Evolutionary conservation across 495 filamentous ascomycete genomes (phyloP).

Genomic region (Penicillium lagena): DNA sequence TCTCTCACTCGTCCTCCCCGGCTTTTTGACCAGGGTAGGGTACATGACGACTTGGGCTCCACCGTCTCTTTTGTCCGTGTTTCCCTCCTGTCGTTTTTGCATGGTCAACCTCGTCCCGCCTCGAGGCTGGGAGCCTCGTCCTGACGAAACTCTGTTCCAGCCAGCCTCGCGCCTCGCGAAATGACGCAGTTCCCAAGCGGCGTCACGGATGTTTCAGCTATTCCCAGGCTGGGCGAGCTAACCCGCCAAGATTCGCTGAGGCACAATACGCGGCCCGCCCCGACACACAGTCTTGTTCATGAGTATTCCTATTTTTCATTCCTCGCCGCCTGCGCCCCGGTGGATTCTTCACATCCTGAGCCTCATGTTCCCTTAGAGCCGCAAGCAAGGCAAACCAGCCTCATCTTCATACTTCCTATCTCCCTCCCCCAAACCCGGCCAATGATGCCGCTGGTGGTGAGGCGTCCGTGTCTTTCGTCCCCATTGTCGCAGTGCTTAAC

Average conservation of each 20-base stretch:
- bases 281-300: constrained; percentile 1
- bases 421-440: too few species aligned
- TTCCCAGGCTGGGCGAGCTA: too few species aligned
- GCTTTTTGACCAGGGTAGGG: constrained; percentile 12
- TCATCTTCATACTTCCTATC: constrained; percentile 7
- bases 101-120: background rate
- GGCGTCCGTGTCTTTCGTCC: too few species aligned
- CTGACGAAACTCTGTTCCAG: too few species aligned
- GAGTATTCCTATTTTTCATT: background rate
- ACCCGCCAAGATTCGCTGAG: background rate
- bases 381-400: constrained; percentile 21
- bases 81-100: background rate
- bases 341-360: constrained; percentile 14
- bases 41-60: constrained; percentile 12
- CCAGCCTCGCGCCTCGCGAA: too few species aligned
- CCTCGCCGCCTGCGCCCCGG: constrained; percentile 4
- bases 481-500: too few species aligned
- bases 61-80: background rate
- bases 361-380: constrained; percentile 23
- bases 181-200: too few species aligned
- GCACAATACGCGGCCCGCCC: constrained; percentile 13
- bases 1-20: constrained; percentile 1
- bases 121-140: background rate
- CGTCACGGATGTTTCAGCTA: too few species aligned
- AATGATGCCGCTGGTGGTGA: too few species aligned